These are phyloP conservation scores for Cryphonectria parasitica DNA, from an alignment of 2,329 filamentous ascomycete species.

Conservation along the genomic window DNA sequence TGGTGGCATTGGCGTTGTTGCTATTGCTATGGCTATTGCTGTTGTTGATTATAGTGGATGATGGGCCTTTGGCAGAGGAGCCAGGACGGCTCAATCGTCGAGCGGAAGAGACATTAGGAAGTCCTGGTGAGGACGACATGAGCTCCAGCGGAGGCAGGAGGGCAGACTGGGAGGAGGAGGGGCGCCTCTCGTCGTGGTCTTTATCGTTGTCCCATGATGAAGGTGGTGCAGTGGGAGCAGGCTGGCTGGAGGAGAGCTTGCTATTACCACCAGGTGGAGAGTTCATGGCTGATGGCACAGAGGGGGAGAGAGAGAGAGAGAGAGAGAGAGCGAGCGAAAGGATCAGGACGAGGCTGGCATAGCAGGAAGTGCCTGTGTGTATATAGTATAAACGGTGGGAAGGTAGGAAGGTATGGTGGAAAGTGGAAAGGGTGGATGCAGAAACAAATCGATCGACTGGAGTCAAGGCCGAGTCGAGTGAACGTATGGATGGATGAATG, in stretches of 20 bases:
- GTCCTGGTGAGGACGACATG: conserved; percentile 74
- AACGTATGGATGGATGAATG: background rate
- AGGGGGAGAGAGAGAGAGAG: background rate
- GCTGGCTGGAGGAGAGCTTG: conserved; percentile 19
- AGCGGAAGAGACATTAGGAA: conserved; percentile 60
- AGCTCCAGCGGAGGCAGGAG: conserved; percentile 81
- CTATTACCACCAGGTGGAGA: conserved; percentile 23
- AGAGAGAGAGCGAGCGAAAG: background rate
- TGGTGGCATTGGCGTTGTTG: background rate
- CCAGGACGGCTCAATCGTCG: conserved; percentile 65
- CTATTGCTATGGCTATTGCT: background rate
- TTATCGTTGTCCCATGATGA: conserved; percentile 40
- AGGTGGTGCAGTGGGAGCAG: conserved; percentile 32
- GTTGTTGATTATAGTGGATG: conserved; percentile 8
- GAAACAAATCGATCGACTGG: background rate
- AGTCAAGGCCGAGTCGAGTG: background rate
- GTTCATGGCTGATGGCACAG: conserved; percentile 22
- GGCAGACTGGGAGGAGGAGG: conserved; percentile 57
- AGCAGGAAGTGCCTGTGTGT: background rate
- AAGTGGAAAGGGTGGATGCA: background rate
- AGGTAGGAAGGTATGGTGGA: background rate
- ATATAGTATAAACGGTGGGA: background rate
- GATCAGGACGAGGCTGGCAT: background rate
- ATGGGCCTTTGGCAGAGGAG: conserved; percentile 38
- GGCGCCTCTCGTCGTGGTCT: conserved; percentile 52